Conservation (phyloP, 2,329 filamentous ascomycete genomes). For the Akanthomyces muscarius region DNA sequence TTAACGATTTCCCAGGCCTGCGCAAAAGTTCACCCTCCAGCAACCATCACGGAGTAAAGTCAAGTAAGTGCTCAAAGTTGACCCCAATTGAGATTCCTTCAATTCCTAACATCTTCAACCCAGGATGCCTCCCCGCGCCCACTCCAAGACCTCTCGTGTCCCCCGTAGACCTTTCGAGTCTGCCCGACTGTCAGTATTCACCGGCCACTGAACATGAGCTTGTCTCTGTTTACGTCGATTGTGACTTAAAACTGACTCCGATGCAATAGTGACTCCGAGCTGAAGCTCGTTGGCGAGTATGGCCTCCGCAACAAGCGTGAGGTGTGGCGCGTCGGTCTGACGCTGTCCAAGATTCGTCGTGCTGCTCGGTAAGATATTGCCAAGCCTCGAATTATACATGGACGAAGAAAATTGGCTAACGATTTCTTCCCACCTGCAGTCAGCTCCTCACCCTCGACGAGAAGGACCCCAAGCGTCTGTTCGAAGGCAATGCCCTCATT, state of each 20-base stretch:
- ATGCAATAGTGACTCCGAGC: conserved; percentile 83
- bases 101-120: conserved; percentile 27
- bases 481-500: conserved; percentile 99
- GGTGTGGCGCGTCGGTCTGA: conserved; percentile 99
- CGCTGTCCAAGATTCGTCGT: conserved; percentile 99
- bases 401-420: background rate
- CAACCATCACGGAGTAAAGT: conserved; percentile 36
- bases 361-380: conserved; percentile 76
- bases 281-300: conserved; percentile 99
- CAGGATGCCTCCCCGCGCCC: conserved; percentile 55
- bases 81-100: conserved; percentile 17
- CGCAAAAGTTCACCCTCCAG: conserved; percentile 23
- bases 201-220: conserved; percentile 98
- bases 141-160: conserved; percentile 99
- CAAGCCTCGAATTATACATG: background rate
- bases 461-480: conserved; percentile 99
- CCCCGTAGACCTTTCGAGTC: conserved; percentile 98
- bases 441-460: conserved; percentile 99
- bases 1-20: conserved; percentile 25
- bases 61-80: conserved; percentile 33
- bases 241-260: conserved; percentile 66
- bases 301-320: conserved; percentile 99
- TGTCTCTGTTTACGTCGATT: conserved; percentile 95
- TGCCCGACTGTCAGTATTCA: conserved; percentile 96
- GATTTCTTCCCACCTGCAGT: conserved; percentile 48